A percentile compares a stretch with the other conserved stretches of the same genome.
Conservation (phyloP, 1,139 yeast genomes). For the Citeromyces hawaiiensis region DNA sequence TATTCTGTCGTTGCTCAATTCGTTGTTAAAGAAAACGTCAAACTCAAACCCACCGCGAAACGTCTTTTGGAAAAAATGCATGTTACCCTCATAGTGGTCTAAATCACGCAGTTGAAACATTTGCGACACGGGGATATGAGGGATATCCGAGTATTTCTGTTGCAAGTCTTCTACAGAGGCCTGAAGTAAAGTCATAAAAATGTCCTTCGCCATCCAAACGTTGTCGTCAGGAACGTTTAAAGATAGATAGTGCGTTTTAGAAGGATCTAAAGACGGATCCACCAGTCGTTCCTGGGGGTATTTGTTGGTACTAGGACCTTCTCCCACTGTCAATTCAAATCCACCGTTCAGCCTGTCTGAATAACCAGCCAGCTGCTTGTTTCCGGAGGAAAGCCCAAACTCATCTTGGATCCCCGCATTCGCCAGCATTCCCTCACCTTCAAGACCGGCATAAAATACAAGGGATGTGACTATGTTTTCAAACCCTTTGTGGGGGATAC, state of each 20-base stretch:
- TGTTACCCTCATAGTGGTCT: constrained; percentile 54
- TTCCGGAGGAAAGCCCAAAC: constrained; percentile 10
- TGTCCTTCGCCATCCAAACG: constrained; percentile 72
- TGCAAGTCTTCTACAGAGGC: constrained; percentile 47
- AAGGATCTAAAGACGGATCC: constrained; percentile 33
- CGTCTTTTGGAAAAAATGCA: constrained; percentile 67
- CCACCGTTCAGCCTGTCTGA: constrained; percentile 40
- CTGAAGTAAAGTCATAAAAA: constrained; percentile 55
- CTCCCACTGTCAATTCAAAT: constrained; percentile 36
- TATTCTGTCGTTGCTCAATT: constrained; percentile 28
- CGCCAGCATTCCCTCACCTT: constrained; percentile 30
- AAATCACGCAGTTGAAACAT: constrained; percentile 46
- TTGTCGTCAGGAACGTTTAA: constrained; percentile 60
- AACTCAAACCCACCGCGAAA: constrained; percentile 71
- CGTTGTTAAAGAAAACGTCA: constrained; percentile 47
- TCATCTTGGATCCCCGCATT: constrained; percentile 7
- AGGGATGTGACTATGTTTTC: constrained; percentile 44
- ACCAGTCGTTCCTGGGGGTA: constrained; percentile 23
- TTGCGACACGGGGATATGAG: constrained; percentile 31
- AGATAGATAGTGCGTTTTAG: constrained; percentile 50
- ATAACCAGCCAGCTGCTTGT: constrained; percentile 33
- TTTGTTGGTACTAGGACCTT: constrained; percentile 29
- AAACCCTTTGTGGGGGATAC: constrained; percentile 40
- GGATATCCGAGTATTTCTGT: constrained; percentile 18
- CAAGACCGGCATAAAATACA: constrained; percentile 68